Evolutionary conservation across 2,329 filamentous ascomycete species (phyloP), one percentile per base, ranked within the genome.

Genomic region (Fusarium bactridioides): DNA sequence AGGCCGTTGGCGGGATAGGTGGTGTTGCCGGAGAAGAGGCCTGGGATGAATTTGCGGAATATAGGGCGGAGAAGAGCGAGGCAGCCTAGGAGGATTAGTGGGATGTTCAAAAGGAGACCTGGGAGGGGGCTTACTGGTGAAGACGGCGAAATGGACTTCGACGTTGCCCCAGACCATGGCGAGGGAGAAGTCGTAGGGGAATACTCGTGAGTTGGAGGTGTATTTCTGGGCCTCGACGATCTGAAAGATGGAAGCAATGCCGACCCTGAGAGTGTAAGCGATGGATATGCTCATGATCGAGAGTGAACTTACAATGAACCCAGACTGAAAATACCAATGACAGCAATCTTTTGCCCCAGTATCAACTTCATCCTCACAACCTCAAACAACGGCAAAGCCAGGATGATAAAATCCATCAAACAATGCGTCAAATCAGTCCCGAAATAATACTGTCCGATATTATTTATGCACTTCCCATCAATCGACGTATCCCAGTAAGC

Each of bases 131-230:
- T 7, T 67, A 72, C 70, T 72, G 8, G 53, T 70, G 25, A 72
- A 72, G 10, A 72, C 70, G 10, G 70, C 70, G 13, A 72, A 38
- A 8, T 73, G 65, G 4, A 53, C 33, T 29, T 72, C 70, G 12
- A 72, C 70, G 25, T 66, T 72, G 18, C 37, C 70, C 70, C 70
- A 72, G 8, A 72, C 44, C 70, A 72, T 72, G 19, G 70, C 65
- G 11, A 72, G 40, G 15, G 70, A 60, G 7, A 72, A 62, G n/a
- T 72, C 48, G 10, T 59, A 72, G 10, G 70, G 70, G 4, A 72
- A 51, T 68, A 73, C 70, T 16, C 35, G 64, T 9, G 69, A 70
- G 29, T n/a, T 43, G 33, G 70, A 44, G n/a, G 59, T 56, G 4
- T 72, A 72, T 25, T 16, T 35, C 2, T 67, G 70, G 1, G 69